Base-by-base conservation (phyloP, 257 asterid genomes). In the Solanum infundibuliforme region DNA sequence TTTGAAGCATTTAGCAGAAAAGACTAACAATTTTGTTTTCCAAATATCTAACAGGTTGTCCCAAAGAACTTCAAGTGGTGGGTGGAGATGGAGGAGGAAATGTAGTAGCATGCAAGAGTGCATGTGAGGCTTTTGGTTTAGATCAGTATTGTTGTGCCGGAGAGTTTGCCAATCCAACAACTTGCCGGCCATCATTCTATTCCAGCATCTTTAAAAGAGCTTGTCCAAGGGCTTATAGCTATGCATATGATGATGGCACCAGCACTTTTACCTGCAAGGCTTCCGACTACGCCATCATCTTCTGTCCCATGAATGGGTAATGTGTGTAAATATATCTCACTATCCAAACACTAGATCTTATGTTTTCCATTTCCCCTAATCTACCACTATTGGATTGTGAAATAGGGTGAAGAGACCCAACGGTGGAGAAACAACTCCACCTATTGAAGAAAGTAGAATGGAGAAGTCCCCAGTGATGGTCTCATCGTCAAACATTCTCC, bases 231-330 rank as follows among this genome's bases (percentile, higher is more conserved):
- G 96, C 98, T 83, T 94, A 95, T 60, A 94, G 98, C 91, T 95
- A 92, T 88, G 98, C 97, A 81, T 94, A 88, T 85, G 98, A 94
- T 76, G 97, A 94, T 89, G 90, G 94, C 84, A 95, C 98, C 88
- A 94, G 98, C 96, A 95, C 98, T 88, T 94, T 94, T 89, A 95
- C 98, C 11, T 95, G 98, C 96, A 94, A 94, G 89, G 95, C 98
- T 77, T 71, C 87, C 0, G 93, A 91, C 35, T 95, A 95, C 83
- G 87, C 87, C 68, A 91, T 93, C 85, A 72, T 87, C 31, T 95
- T 95, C 86, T 94, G 96, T 82, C 96, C 96, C 87, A 89, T 90
- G 52, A 89, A 46, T 3, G 85, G 41, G 85, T 81, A 46, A 81
- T 81, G 68, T 46, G 23, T 46, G 9, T 46, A 14, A 43, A 4